phyloP scores from a whole-genome alignment of 1,139 yeast genomes.

The Kodamaea plutei region DNA sequence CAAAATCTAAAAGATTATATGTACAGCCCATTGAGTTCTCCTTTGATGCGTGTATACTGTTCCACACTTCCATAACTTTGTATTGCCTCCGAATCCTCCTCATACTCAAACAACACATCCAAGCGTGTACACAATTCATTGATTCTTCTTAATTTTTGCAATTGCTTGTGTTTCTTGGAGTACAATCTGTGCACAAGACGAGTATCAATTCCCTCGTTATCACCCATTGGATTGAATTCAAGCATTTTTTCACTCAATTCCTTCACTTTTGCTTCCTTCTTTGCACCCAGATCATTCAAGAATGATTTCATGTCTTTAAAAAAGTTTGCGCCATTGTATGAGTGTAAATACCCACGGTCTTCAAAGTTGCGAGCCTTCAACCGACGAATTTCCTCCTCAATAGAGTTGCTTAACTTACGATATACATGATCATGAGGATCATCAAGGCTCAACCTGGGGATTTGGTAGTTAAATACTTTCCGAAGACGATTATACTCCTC shows the following conservation, averaged over 20 bases:
- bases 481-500: slow-evolving; percentile 11
- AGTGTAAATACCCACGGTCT: slow-evolving; percentile 4
- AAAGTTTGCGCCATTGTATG: slow-evolving; percentile 5
- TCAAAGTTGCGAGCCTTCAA: slow-evolving; percentile 6
- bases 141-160: slow-evolving; percentile 11
- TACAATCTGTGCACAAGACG: slow-evolving; percentile 8
- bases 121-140: slow-evolving; percentile 10
- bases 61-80: slow-evolving; percentile 3
- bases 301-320: slow-evolving; percentile 9
- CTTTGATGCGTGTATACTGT: slow-evolving; percentile 9
- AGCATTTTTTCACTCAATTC: slow-evolving; percentile 10
- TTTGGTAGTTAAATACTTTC: slow-evolving; percentile 4
- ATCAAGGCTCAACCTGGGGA: slow-evolving; percentile 4
- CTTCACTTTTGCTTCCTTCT: slow-evolving; percentile 10
- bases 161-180: slow-evolving; percentile 10
- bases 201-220: slow-evolving; percentile 4
- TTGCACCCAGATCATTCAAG: slow-evolving; percentile 8
- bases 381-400: slow-evolving; percentile 11
- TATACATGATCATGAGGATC: slow-evolving; percentile 4
- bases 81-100: slow-evolving; percentile 11
- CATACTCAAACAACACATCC: slow-evolving; percentile 12
- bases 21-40: slow-evolving; percentile 11
- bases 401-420: slow-evolving; percentile 8
- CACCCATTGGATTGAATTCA: slow-evolving; percentile 1
- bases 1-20: no score